Conservation (phyloP, 2,329 filamentous ascomycete genomes). For the Myriosclerotinia curreyana region DNA sequence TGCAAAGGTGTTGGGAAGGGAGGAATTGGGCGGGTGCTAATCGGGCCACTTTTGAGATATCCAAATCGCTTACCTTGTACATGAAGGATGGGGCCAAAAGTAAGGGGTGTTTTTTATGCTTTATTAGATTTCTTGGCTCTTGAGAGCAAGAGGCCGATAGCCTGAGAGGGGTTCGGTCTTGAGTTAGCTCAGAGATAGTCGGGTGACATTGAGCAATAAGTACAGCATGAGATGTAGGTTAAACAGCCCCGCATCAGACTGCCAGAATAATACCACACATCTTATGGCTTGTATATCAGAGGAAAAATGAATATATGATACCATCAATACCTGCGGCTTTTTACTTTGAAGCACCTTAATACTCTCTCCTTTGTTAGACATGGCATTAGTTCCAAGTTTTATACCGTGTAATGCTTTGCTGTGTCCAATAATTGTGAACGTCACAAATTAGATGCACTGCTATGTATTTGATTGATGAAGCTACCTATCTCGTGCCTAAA, state of each 20-base stretch:
- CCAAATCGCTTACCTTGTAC: slow-evolving; percentile 31
- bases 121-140: slow-evolving; percentile 38
- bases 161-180: slow-evolving; percentile 26
- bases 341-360: neutral
- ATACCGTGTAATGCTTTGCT: neutral
- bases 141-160: slow-evolving; percentile 31
- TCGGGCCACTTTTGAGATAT: slow-evolving; percentile 24
- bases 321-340: neutral
- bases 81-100: slow-evolving; percentile 36
- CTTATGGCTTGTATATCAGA: slow-evolving; percentile 18
- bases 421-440: neutral
- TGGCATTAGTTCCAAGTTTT: neutral
- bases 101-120: slow-evolving; percentile 32
- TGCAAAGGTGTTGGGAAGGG: slow-evolving; percentile 32
- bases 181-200: slow-evolving; percentile 12
- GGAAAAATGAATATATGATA: neutral
- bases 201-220: slow-evolving; percentile 26
- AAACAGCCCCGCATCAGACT: slow-evolving; percentile 32
- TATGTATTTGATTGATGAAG: neutral
- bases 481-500: neutral
- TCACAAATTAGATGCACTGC: neutral
- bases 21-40: slow-evolving; percentile 25
- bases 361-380: neutral
- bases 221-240: slow-evolving; percentile 35
- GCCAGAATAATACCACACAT: slow-evolving; percentile 24